Evolutionary conservation across 2,329 filamentous ascomycete genomes (phyloP).

Genomic region (Chaetomium globosum): DNA sequence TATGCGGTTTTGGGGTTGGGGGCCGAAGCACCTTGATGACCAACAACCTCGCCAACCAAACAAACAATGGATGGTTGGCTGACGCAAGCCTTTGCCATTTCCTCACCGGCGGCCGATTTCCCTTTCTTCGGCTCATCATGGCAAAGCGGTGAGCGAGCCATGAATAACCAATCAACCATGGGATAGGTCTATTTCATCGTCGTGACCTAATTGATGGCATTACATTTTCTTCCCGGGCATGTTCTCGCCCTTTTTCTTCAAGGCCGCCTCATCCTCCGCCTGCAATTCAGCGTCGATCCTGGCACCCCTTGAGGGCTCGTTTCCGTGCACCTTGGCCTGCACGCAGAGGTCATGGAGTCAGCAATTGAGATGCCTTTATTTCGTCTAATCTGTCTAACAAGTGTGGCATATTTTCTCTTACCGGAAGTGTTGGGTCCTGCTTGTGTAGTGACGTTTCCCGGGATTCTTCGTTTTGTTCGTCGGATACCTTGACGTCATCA

Average conservation of each 20-base stretch:
- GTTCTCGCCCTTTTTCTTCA: slow-evolving; percentile 59
- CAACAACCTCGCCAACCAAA: background rate
- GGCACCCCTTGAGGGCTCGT: slow-evolving; percentile 72
- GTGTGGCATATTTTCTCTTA: slow-evolving; percentile 40
- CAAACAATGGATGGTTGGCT: background rate
- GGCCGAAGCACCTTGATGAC: slow-evolving; percentile 22
- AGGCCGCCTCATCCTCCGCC: slow-evolving; percentile 66
- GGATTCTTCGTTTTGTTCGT: slow-evolving; percentile 42
- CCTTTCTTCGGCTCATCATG: background rate
- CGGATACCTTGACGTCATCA: slow-evolving; percentile 26
- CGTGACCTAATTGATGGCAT: background rate
- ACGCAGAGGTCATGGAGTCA: slow-evolving; percentile 7
- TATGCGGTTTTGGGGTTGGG: background rate
- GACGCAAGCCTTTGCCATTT: background rate
- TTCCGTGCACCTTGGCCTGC: slow-evolving; percentile 67
- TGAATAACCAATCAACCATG: background rate
- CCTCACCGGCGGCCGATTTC: background rate
- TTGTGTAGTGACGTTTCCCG: slow-evolving; percentile 51
- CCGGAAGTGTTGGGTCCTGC: slow-evolving; percentile 63
- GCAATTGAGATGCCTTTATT: background rate
- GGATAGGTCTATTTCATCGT: background rate
- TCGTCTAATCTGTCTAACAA: background rate
- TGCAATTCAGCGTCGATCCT: slow-evolving; percentile 70
- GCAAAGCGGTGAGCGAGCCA: background rate
- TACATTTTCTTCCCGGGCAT: slow-evolving; percentile 29